Base-by-base conservation (phyloP, 306 rosid genomes). In the Morella rubra region DNA sequence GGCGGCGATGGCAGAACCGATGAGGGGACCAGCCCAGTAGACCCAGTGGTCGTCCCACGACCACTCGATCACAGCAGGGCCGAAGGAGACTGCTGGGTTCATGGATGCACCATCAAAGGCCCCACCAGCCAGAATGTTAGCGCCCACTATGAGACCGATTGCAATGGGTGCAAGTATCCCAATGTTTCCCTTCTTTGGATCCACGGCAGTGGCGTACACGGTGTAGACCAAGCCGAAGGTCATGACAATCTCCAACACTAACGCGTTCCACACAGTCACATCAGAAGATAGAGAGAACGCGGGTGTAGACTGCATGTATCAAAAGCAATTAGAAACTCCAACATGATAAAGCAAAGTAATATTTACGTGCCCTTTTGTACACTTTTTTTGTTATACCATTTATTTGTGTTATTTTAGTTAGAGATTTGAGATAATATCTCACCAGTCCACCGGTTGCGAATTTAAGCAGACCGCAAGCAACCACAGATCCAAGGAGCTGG, bases 31-130 rank as follows among this genome's bases (percentile, higher is more conserved):
- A 0, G 72, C 68, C 97, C 95, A 91, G 77, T 91, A 86, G 75
- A 91, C 95, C 97, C 97, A 91, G 60, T 91, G 97, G 82, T 83
- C 83, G 22, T 55, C 77, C 95, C 97, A 92, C 0, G 90, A 74
- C 90, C 97, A 85, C 77, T 93, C 87, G 69, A 90, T 93, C 16
- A 92, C 95, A n/a, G 95, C 95, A 0, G 97, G 95, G 6, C 97
- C 95, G 56, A 92, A 92, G 37, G 97, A 88, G 6, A 90, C 97
- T 11, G 97, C 93, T 8, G 95, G 95, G 91, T 92, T 90, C 97
- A 90, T 90, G 67, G 97, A 92, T 14, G 90, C 97, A 42, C 97
- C 97, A 10, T 88, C 93, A 45, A 91, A 91, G 44, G 97, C 95
- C 73, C 97, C 95, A 42, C 93, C 97, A 61, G 87, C 91, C 74